A percentile compares a stretch with the other conserved stretches of the same genome.
Conservation (phyloP, 2,329 filamentous ascomycete species). For the Verticillium alfalfae region DNA sequence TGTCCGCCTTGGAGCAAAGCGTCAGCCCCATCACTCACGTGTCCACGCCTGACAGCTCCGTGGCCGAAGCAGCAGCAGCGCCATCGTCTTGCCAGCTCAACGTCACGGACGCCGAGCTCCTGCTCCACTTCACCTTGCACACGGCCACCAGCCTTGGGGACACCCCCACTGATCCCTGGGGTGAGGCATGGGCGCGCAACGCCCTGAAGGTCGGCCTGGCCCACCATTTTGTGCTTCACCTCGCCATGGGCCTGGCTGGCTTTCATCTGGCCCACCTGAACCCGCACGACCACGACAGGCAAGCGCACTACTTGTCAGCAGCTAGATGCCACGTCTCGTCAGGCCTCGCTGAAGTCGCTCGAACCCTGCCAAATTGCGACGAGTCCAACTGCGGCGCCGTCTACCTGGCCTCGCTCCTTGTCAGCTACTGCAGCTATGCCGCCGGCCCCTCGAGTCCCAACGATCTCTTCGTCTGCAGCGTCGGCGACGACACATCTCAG, state of each 20-base stretch:
- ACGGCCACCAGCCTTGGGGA: constrained; percentile 16
- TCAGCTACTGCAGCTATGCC: constrained; percentile 23
- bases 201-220: constrained; percentile 19
- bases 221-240: constrained; percentile 21
- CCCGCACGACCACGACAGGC: background rate
- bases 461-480: constrained; percentile 20
- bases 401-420: constrained; percentile 19
- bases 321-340: constrained; percentile 16
- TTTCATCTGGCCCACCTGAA: constrained; percentile 18
- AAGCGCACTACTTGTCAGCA: constrained; percentile 12
- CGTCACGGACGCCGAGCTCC: constrained; percentile 18
- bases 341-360: constrained; percentile 19
- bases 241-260: constrained; percentile 18
- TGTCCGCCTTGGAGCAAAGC: background rate
- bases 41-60: background rate
- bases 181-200: constrained; percentile 20
- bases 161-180: constrained; percentile 12
- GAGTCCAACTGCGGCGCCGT: constrained; percentile 21
- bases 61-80: constrained; percentile 2
- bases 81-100: background rate
- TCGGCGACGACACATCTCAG: constrained; percentile 7
- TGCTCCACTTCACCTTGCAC: constrained; percentile 19
- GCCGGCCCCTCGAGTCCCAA: constrained; percentile 19
- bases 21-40: too few relatives aligned
- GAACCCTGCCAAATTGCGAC: constrained; percentile 15